Evolutionary conservation across 106 monocot species (phyloP).

Genomic region (Allium cepa): DNA sequence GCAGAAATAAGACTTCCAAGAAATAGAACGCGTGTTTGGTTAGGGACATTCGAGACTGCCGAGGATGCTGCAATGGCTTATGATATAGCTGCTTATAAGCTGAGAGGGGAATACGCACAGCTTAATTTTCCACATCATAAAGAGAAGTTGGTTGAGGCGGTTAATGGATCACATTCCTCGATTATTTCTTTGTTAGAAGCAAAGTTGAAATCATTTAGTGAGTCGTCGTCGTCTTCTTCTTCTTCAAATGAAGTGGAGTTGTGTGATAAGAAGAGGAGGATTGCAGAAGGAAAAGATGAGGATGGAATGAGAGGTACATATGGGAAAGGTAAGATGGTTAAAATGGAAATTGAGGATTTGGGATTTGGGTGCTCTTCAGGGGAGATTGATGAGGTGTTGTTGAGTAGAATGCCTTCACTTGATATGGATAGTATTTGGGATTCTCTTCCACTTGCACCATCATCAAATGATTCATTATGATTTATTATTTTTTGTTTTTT

Average conservation of each 20-base stretch:
- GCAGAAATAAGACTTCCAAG: conserved; percentile 49
- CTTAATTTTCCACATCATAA: conserved; percentile 57
- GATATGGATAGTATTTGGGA: conserved; percentile 42
- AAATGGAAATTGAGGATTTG: conserved; percentile 1
- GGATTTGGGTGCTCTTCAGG: not conserved
- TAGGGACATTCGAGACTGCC: conserved; percentile 35
- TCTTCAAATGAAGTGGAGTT: not conserved
- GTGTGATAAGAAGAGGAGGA: not conserved
- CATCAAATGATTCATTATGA: not conserved
- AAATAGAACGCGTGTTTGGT: conserved; percentile 38
- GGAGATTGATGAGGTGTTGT: conserved; percentile 22
- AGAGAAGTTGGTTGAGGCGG: conserved; percentile 6
- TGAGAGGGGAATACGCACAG: conserved; percentile 32
- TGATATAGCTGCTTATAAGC: conserved; percentile 37
- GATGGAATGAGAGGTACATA: not conserved
- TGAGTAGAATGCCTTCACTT: conserved; percentile 35
- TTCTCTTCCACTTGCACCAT: conserved; percentile 13
- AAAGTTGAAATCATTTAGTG: conserved; percentile 16
- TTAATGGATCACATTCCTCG: not conserved
- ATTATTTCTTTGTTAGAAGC: conserved; percentile 22
- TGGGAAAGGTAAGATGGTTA: not conserved
- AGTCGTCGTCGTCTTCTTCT: not conserved
- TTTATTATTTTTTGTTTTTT: not conserved
- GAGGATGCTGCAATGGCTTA: conserved; percentile 47
- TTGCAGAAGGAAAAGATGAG: not conserved